Percentiles rank a stretch among this genome's conserved stretches.
phyloP scores from a whole-genome alignment of 1,139 yeast species.

The Spathaspora jeffriesii region DNA sequence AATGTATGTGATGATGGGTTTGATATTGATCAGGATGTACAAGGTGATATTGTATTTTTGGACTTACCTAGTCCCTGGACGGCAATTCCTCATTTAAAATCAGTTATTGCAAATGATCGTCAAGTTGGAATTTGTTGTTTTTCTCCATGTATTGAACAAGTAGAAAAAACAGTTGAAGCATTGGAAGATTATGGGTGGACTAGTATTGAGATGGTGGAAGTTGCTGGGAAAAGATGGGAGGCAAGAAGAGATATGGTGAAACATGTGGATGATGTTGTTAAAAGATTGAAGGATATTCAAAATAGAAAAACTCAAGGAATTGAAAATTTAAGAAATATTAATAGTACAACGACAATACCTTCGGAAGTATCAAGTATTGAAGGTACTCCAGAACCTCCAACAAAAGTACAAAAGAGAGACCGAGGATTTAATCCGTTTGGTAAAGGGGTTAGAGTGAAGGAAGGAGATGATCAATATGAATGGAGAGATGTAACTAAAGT shows the following conservation, averaged over 20 bases:
- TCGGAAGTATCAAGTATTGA: slow-evolving; percentile 7
- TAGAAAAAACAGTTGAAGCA: slow-evolving; percentile 77
- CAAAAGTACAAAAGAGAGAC: slow-evolving; percentile 34
- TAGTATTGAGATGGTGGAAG: slow-evolving; percentile 92
- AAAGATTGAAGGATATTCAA: slow-evolving; percentile 79
- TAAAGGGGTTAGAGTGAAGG: slow-evolving; percentile 73
- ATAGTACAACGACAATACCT: slow-evolving; percentile 19
- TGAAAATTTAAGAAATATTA: slow-evolving; percentile 50
- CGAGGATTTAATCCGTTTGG: slow-evolving; percentile 91
- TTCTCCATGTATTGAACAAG: slow-evolving; percentile 98
- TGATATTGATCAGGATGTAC: slow-evolving; percentile 40
- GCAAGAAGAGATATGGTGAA: slow-evolving; percentile 89
- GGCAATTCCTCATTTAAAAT: slow-evolving; percentile 76
- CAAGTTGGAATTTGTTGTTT: slow-evolving; percentile 84
- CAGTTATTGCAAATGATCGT: slow-evolving; percentile 56
- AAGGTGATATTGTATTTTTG: slow-evolving; percentile 76
- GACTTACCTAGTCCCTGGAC: slow-evolving; percentile 98
- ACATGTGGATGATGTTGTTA: slow-evolving; percentile 77
- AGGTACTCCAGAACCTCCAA: slow-evolving; percentile 11
- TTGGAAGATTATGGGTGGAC: slow-evolving; percentile 81
- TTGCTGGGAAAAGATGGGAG: slow-evolving; percentile 86
- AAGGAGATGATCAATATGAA: slow-evolving; percentile 77
- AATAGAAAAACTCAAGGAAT: slow-evolving; percentile 74
- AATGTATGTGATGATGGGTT: slow-evolving; percentile 94
- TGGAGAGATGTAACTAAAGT: slow-evolving; percentile 86